phyloP scores from a whole-genome alignment of 2,329 filamentous ascomycete genomes.

The Pseudopithomyces maydicus region DNA sequence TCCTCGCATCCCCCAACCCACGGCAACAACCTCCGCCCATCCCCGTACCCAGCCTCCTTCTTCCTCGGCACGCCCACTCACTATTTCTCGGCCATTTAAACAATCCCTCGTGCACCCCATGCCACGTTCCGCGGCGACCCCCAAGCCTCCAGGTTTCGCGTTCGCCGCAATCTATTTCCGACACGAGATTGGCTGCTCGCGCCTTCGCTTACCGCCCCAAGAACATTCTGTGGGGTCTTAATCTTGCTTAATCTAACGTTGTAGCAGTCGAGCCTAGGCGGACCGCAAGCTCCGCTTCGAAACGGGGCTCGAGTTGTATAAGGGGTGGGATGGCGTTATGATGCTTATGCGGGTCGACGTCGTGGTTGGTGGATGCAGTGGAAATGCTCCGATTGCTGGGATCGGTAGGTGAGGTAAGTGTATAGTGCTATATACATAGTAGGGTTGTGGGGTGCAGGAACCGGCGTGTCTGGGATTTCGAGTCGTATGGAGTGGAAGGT shows the following conservation, averaged over 20 bases:
- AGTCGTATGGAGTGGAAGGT: neutral
- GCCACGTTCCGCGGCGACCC: slow-evolving; percentile 5
- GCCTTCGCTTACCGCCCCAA: slow-evolving; percentile 24
- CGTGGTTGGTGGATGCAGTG: slow-evolving; percentile 23
- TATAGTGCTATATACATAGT: too few species aligned
- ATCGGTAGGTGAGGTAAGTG: slow-evolving; percentile 1
- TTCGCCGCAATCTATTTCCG: slow-evolving; percentile 13
- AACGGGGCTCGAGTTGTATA: slow-evolving; percentile 8
- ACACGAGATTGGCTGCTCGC: slow-evolving; percentile 23
- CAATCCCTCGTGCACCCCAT: neutral
- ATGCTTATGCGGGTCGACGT: slow-evolving; percentile 5
- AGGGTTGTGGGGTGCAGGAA: neutral
- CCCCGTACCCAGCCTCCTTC: neutral
- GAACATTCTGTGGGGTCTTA: slow-evolving; percentile 23
- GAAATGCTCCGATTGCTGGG: slow-evolving; percentile 17
- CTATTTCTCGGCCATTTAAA: slow-evolving; percentile 7
- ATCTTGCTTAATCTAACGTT: slow-evolving; percentile 37
- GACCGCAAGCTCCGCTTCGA: slow-evolving; percentile 18
- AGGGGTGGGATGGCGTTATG: slow-evolving; percentile 15
- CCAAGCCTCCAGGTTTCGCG: slow-evolving; percentile 4
- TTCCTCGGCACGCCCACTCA: neutral
- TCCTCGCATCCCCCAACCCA: slow-evolving; percentile 46
- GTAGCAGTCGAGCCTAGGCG: slow-evolving; percentile 13
- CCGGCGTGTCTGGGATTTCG: neutral
- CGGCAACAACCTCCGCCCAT: slow-evolving; percentile 3